These are phyloP conservation scores for Ulota crispa DNA, from an alignment of 225 moss, liverwort and hornwort genomes.

Conservation along the genomic window DNA sequence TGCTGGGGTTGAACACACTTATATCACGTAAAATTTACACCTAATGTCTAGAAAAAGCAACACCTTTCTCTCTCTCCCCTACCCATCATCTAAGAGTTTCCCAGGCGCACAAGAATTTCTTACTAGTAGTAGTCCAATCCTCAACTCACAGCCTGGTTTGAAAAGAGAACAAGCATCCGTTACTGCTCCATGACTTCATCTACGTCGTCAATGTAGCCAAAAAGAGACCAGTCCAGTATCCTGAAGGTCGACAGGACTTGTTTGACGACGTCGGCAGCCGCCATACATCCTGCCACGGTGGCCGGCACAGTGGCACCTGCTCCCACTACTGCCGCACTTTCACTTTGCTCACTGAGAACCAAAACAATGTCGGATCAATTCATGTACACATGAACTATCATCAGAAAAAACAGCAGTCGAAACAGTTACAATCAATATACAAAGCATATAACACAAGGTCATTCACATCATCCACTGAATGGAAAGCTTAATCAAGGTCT, in stretches of 20 bases:
- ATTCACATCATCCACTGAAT: background rate
- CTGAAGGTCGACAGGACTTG: slow-evolving; percentile 51
- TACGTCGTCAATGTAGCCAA: slow-evolving; percentile 36
- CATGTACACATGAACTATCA: background rate
- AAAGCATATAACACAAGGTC: background rate
- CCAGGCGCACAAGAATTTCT: background rate
- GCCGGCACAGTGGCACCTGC: slow-evolving; percentile 46
- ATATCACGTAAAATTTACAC: background rate
- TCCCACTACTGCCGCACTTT: slow-evolving; percentile 48
- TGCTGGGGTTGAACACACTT: background rate
- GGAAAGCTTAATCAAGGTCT: background rate
- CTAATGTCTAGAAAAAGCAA: background rate
- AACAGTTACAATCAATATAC: background rate
- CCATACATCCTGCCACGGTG: slow-evolving; percentile 35
- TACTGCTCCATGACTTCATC: slow-evolving; percentile 32
- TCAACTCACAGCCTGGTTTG: background rate
- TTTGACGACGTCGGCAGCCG: slow-evolving; percentile 52
- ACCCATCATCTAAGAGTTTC: background rate
- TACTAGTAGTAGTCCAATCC: background rate
- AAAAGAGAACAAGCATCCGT: background rate
- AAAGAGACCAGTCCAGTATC: slow-evolving; percentile 66
- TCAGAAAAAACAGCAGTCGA: background rate
- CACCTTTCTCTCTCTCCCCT: background rate
- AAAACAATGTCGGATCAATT: background rate
- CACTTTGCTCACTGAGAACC: slow-evolving; percentile 55